Evolutionary conservation across 2,329 filamentous ascomycete species (phyloP), one percentile per base, ranked within the genome.

Genomic region (Davidsoniella eucalypti): DNA sequence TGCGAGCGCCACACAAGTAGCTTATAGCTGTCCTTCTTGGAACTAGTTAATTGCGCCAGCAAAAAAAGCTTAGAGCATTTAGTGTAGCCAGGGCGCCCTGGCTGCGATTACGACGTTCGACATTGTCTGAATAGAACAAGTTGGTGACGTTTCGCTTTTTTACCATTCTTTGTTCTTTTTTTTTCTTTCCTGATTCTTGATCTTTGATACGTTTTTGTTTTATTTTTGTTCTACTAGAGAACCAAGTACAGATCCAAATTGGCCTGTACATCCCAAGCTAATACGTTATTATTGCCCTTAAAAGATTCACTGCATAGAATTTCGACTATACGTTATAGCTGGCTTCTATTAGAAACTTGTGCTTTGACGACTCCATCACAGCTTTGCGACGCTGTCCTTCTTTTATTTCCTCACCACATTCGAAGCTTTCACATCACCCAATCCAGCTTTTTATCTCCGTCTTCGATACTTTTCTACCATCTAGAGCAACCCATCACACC

Each of bases 371-470:
- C 39, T 41, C n/a, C 39, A 14, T 16, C 12, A 18, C 37, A 47
- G 44, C 44, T 39, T 47, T 37, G 16, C 18, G 46, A 42, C 39
- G 18, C 38, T 49, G 25, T 9, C 29, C 29, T 9, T 33, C 12
- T 12, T 33, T 49, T 42, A 36, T 40, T 38, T 21, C 6, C 16
- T 8, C 40, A 50, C n/a, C 48, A 44, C 33, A 9, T 33, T 33
- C 12, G 12, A 33, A 33, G 33, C 21, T 23, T 23, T 23, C 21
- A 16, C 43, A 41, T 43, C 17, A 53, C 52, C 55, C 56, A 54
- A 51, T 57, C 23, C 44, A 16, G 12, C n/a, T 33, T 10, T 9
- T 25, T 16, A 21, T 38, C 14, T 25, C 5, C 39, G 2, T n/a
- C 8, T 37, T 26, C 23, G 29, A 33, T 12, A 10, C 29, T 4